phyloP scores from a whole-genome alignment of 768 basidiomycete species.

The Strobilomyces dryophilus region DNA sequence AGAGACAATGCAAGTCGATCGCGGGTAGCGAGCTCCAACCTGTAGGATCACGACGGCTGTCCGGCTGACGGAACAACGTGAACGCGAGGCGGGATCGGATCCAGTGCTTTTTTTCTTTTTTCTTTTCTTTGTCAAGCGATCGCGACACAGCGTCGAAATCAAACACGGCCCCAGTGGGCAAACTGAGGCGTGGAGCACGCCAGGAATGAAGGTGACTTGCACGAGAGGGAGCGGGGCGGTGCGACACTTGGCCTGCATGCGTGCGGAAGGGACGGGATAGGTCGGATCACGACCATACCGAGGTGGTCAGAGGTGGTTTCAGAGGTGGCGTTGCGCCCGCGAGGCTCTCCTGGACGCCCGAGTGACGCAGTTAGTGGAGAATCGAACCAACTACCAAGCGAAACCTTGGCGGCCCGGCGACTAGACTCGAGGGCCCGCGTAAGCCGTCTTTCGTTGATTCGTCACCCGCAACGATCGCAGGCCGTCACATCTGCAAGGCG shows the following conservation, averaged over 20 bases:
- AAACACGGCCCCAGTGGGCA: neutral
- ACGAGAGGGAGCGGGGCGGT: neutral
- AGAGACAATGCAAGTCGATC: conserved; percentile 8
- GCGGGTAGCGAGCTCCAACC: conserved; percentile 7
- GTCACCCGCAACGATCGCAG: conserved; percentile 8
- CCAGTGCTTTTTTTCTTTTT: neutral
- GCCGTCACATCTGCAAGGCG: neutral
- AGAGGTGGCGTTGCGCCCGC: conserved; percentile 10
- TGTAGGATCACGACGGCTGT: conserved; percentile 22
- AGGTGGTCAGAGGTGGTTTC: conserved; percentile 6
- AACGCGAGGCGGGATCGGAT: conserved; percentile 12
- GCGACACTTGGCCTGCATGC: neutral
- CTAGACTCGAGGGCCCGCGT: no score
- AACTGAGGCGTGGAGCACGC: neutral
- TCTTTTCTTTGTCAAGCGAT: neutral
- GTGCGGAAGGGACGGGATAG: conserved; percentile 12
- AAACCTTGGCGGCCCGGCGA: no score
- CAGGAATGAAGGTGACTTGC: conserved; percentile 1
- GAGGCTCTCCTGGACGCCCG: conserved; percentile 5
- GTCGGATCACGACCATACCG: conserved; percentile 19
- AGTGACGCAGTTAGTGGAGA: no score
- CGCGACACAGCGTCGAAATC: conserved; percentile 1
- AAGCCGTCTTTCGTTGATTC: neutral
- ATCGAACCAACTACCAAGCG: neutral
- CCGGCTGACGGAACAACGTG: conserved; percentile 14